These are phyloP conservation scores for Aspergillus pseudonomiae DNA, from an alignment of 2,329 filamentous ascomycete genomes.

Conservation along the genomic window DNA sequence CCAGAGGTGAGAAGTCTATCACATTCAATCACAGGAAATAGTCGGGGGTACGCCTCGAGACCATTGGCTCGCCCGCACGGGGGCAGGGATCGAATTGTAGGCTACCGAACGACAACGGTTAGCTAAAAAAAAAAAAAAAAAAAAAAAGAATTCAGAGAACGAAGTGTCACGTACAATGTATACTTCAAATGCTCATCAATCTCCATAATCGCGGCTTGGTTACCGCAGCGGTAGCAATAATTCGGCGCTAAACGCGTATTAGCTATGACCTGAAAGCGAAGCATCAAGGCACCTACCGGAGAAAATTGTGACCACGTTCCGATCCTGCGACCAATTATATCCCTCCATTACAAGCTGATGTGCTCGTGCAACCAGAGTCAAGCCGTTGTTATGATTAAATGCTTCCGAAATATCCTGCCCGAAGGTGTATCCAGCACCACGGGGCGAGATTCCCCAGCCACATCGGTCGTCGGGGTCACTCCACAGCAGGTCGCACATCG, in stretches of 20 bases:
- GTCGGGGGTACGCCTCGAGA: slow-evolving; percentile 93
- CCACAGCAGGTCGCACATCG: slow-evolving; percentile 98
- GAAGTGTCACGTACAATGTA: slow-evolving; percentile 76
- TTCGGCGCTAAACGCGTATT: slow-evolving; percentile 64
- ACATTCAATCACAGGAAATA: slow-evolving; percentile 80
- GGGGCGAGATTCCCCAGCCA: slow-evolving; percentile 93
- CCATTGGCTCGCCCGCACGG: slow-evolving; percentile 96
- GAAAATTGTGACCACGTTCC: slow-evolving; percentile 98
- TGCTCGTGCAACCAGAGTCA: slow-evolving; percentile 92
- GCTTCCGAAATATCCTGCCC: slow-evolving; percentile 97
- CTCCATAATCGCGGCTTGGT: slow-evolving; percentile 99
- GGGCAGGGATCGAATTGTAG: slow-evolving; percentile 99
- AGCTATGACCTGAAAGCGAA: slow-evolving; percentile 18
- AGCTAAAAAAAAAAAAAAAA: not conserved
- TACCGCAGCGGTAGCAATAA: slow-evolving; percentile 98
- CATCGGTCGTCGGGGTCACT: slow-evolving; percentile 96
- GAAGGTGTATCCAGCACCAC: slow-evolving; percentile 93
- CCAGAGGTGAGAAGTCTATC: slow-evolving; percentile 33
- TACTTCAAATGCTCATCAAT: slow-evolving; percentile 99
- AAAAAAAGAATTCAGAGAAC: not conserved
- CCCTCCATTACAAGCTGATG: slow-evolving; percentile 99
- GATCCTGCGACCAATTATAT: slow-evolving; percentile 98
- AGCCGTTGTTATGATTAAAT: slow-evolving; percentile 98
- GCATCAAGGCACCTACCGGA: slow-evolving; percentile 63
- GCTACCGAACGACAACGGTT: slow-evolving; percentile 57